These are phyloP conservation scores for Anacardium occidentale DNA, from an alignment of 345 rosid species.

Conservation along the genomic window DNA sequence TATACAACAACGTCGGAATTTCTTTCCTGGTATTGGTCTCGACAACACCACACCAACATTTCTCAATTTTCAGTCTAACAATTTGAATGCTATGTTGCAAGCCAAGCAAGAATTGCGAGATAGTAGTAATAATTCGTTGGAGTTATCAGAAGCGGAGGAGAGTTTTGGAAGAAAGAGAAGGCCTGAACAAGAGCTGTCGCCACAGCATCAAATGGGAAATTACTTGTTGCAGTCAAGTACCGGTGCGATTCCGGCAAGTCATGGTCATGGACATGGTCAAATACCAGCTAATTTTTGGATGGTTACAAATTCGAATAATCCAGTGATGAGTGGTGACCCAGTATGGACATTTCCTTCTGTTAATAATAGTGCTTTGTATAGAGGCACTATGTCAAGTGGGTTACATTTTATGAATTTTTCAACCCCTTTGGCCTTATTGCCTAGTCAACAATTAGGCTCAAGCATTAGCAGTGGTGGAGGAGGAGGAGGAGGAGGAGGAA, in stretches of 20 bases:
- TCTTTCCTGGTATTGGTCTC: conserved; percentile 58
- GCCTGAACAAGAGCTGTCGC: conserved; percentile 49
- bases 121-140: conserved; percentile 33
- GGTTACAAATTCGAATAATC: conserved; percentile 67
- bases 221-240: conserved; percentile 65
- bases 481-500: conserved; percentile 30
- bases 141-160: conserved; percentile 52
- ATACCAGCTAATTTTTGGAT: conserved; percentile 93
- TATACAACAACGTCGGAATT: conserved; percentile 45
- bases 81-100: conserved; percentile 45
- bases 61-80: conserved; percentile 67
- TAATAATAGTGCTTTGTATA: conserved; percentile 63
- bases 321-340: conserved; percentile 72
- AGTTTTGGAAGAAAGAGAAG: conserved; percentile 53
- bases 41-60: conserved; percentile 52
- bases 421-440: conserved; percentile 74
- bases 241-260: conserved; percentile 56
- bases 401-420: conserved; percentile 96
- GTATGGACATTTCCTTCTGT: conserved; percentile 85
- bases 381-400: conserved; percentile 77
- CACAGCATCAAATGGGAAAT: conserved; percentile 65
- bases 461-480: conserved; percentile 32
- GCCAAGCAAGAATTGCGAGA: conserved; percentile 65
- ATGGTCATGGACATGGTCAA: conserved; percentile 54
- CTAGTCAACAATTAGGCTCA: conserved; percentile 71